Evolutionary conservation across 176 grass and related monocot genomes (phyloP).

Genomic region (Canna indica): DNA sequence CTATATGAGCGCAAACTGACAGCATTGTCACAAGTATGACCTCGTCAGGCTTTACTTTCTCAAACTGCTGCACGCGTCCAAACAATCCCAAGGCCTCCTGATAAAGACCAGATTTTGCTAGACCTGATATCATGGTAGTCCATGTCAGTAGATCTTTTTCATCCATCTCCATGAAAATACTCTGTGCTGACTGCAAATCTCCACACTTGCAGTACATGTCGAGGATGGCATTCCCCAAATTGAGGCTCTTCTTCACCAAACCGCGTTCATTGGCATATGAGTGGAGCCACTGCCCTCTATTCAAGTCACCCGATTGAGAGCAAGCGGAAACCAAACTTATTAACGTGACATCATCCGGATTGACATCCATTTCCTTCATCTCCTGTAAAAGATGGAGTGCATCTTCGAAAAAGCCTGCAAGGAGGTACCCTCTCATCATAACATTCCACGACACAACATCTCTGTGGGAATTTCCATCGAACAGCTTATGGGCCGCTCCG

Average conservation of each 20-base stretch:
- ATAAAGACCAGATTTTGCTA: background rate
- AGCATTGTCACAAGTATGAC: slow-evolving; percentile 4
- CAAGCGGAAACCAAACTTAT: slow-evolving; percentile 16
- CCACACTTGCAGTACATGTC: slow-evolving; percentile 18
- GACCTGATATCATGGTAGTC: slow-evolving; percentile 16
- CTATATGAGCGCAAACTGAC: slow-evolving; percentile 4
- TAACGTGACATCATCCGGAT: slow-evolving; percentile 11
- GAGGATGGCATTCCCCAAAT: slow-evolving; percentile 7
- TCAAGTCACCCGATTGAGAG: slow-evolving; percentile 3
- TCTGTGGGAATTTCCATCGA: slow-evolving; percentile 9
- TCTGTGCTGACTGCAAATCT: slow-evolving; percentile 10
- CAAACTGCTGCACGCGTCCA: slow-evolving; percentile 3
- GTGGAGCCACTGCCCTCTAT: slow-evolving; percentile 7
- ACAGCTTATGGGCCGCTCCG: slow-evolving; percentile 4
- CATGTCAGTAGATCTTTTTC: slow-evolving; percentile 1
- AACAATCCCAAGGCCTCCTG: slow-evolving; percentile 14
- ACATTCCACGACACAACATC: slow-evolving; percentile 16
- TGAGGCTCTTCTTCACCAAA: slow-evolving; percentile 9
- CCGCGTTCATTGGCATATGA: background rate
- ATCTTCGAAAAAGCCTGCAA: background rate
- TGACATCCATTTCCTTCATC: slow-evolving; percentile 4
- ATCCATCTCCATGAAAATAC: background rate
- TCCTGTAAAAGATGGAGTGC: slow-evolving; percentile 7
- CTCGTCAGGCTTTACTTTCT: slow-evolving; percentile 5
- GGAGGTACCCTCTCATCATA: slow-evolving; percentile 8